A percentile compares a stretch with the other conserved stretches of the same genome.
Conservation (phyloP, 2,329 filamentous ascomycete species). For the Graphilbum sp. region DNA sequence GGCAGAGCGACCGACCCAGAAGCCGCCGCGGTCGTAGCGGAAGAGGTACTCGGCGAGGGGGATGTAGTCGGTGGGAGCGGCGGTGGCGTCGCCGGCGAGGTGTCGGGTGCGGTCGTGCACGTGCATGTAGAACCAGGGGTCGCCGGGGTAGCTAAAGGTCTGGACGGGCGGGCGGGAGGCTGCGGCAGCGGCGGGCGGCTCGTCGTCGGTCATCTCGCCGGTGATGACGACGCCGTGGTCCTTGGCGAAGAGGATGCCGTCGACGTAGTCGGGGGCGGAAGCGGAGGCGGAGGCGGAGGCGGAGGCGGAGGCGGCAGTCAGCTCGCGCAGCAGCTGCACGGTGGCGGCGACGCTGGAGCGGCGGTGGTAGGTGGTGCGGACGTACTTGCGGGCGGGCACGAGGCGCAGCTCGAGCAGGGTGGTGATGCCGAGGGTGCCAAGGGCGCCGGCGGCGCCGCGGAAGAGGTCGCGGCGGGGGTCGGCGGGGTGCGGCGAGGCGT, state of each 20-base stretch:
- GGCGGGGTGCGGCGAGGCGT: constrained; percentile 16
- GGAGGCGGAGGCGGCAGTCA: constrained; percentile 10
- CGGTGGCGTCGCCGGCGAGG: constrained; percentile 22
- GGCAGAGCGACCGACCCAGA: constrained; percentile 53
- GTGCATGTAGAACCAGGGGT: constrained; percentile 68
- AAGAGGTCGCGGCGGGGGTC: constrained; percentile 41
- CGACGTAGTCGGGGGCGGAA: constrained; percentile 42
- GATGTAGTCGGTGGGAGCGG: constrained; percentile 46
- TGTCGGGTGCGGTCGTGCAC: constrained; percentile 29
- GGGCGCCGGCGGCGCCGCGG: constrained; percentile 45
- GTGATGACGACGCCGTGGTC: constrained; percentile 50
- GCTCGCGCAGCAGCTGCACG: constrained; percentile 26
- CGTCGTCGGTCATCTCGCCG: constrained; percentile 41
- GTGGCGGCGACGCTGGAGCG: constrained; percentile 27
- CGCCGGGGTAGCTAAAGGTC: constrained; percentile 39
- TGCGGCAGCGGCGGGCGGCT: constrained; percentile 17
- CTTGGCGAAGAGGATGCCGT: constrained; percentile 51
- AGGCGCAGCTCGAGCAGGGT: constrained; percentile 51
- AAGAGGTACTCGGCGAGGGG: constrained; percentile 60
- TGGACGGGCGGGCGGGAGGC: constrained; percentile 20
- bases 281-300: not conserved
- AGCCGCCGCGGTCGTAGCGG: constrained; percentile 58
- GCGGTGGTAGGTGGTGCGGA: constrained; percentile 46
- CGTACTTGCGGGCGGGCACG: constrained; percentile 41
- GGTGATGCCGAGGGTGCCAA: constrained; percentile 51